Evolutionary conservation across 257 asterid species (phyloP).

Genomic region (Plantago major): DNA sequence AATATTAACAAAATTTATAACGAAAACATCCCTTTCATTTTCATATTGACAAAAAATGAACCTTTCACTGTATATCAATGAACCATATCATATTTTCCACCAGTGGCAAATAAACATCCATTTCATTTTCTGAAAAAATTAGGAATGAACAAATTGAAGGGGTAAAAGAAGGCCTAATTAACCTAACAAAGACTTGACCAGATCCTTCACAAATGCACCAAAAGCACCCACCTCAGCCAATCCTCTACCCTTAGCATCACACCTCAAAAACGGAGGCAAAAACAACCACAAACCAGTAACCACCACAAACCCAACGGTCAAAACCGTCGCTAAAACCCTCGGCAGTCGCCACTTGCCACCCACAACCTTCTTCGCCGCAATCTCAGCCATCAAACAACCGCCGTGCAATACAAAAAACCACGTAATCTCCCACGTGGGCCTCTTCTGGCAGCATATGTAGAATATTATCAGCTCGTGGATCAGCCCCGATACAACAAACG

Average conservation of each 20-base stretch:
- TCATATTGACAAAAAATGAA: too few relatives aligned
- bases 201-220: conserved; percentile 46
- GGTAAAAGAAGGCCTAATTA: too few relatives aligned
- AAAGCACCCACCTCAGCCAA: conserved; percentile 52
- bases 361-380: conserved; percentile 42
- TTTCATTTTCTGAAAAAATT: too few relatives aligned
- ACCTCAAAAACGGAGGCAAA: conserved; percentile 52
- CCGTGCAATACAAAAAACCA: conserved; percentile 67
- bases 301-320: conserved; percentile 48
- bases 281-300: conserved; percentile 59
- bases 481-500: conserved; percentile 42
- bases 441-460: conserved; percentile 45
- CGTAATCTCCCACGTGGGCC: conserved; percentile 70
- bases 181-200: conserved; percentile 26
- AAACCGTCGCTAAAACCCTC: conserved; percentile 26
- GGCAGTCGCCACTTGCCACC: conserved; percentile 42
- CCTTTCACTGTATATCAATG: too few relatives aligned
- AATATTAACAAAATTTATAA: too few relatives aligned
- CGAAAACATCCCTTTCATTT: too few relatives aligned
- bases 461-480: conserved; percentile 78
- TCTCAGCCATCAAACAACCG: conserved; percentile 36
- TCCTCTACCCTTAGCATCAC: conserved; percentile 40
- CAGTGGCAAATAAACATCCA: too few relatives aligned
- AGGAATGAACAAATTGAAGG: too few relatives aligned
- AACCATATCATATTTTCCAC: too few relatives aligned